These are phyloP conservation scores for Beauveria australis DNA, from an alignment of 2,329 filamentous ascomycete genomes.

Conservation along the genomic window DNA sequence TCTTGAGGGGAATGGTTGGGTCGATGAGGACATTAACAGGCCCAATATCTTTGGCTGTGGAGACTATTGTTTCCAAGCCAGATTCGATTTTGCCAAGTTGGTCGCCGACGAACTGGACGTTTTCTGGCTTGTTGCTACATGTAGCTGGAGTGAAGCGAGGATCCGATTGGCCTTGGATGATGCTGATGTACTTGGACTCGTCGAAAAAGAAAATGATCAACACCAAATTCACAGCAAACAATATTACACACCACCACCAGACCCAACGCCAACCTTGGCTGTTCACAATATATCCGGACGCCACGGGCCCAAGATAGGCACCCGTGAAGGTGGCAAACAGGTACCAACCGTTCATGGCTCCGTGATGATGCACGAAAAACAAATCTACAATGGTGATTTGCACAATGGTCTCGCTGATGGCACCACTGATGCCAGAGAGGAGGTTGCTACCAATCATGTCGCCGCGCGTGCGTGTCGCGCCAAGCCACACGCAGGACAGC, in stretches of 20 bases:
- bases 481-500: slow-evolving; percentile 31
- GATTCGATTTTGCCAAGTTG: neutral
- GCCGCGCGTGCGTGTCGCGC: slow-evolving; percentile 25
- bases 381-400: slow-evolving; percentile 29
- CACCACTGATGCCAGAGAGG: slow-evolving; percentile 27
- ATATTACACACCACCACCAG: slow-evolving; percentile 25
- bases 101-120: neutral
- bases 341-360: slow-evolving; percentile 38
- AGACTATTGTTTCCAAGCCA: neutral
- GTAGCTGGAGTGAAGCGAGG: neutral
- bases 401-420: slow-evolving; percentile 30
- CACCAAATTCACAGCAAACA: slow-evolving; percentile 14
- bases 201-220: slow-evolving; percentile 29
- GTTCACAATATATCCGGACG: slow-evolving; percentile 20
- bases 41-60: neutral
- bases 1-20: slow-evolving; percentile 11
- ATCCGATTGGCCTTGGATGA: neutral
- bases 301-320: slow-evolving; percentile 22
- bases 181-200: slow-evolving; percentile 17
- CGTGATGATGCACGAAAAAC: slow-evolving; percentile 26
- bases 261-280: slow-evolving; percentile 28
- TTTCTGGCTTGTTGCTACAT: neutral
- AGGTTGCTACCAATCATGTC: slow-evolving; percentile 36
- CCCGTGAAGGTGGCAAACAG: slow-evolving; percentile 24
- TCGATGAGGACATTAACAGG: slow-evolving; percentile 11